phyloP scores from a whole-genome alignment of 805 yeast genomes.

The Lachancea waltii region DNA sequence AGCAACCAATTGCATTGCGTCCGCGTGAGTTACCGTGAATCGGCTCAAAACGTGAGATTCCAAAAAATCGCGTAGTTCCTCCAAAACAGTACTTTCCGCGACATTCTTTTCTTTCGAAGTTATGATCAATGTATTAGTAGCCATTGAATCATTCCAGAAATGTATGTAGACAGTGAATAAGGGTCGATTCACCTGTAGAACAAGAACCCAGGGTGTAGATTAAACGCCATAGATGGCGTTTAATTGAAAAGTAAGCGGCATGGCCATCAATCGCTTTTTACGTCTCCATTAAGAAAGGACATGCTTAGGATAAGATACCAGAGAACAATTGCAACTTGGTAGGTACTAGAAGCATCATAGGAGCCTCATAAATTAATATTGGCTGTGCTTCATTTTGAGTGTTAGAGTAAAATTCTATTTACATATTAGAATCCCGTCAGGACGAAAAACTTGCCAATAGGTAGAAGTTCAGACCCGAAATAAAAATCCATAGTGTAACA shows the following conservation, averaged over 20 bases:
- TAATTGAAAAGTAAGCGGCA: too few species aligned
- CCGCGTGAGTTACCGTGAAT: conserved; percentile 10
- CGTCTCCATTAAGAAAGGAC: too few species aligned
- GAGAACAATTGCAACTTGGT: too few species aligned
- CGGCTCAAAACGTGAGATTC: conserved; percentile 13
- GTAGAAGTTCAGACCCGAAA: conserved; percentile 64
- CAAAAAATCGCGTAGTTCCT: conserved; percentile 18
- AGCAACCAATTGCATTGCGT: conserved; percentile 23
- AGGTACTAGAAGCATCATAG: too few species aligned
- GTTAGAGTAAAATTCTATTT: conserved; percentile 1
- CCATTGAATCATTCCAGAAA: conserved; percentile 6
- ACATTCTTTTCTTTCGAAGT: conserved; percentile 14
- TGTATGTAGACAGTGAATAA: too few species aligned
- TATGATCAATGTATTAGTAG: conserved; percentile 24
- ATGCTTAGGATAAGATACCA: too few species aligned
- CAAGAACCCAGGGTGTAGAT: too few species aligned
- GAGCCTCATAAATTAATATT: too few species aligned
- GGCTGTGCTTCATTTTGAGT: not conserved
- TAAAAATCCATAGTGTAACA: conserved; percentile 57
- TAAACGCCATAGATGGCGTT: too few species aligned
- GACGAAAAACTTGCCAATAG: conserved; percentile 42
- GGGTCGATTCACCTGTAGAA: too few species aligned
- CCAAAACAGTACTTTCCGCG: conserved; percentile 9
- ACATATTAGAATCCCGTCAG: conserved; percentile 38
- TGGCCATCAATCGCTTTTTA: too few species aligned